A percentile compares a stretch with the other conserved stretches of the same genome.
Conservation (phyloP, 2,329 filamentous ascomycete genomes). For the Penicillium sp. region DNA sequence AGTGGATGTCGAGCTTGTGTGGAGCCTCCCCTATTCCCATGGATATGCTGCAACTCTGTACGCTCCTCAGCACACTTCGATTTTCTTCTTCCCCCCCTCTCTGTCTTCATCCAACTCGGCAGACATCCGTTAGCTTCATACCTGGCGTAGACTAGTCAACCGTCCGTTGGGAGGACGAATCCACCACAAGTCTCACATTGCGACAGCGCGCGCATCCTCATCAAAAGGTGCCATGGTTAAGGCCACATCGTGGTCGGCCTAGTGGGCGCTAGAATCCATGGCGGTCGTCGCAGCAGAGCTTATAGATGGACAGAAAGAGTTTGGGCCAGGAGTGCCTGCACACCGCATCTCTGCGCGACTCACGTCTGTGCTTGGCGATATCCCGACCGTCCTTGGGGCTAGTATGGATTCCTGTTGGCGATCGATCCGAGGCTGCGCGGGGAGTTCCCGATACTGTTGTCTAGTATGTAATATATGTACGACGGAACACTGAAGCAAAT, state of each 20-base stretch:
- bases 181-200: constrained; percentile 10
- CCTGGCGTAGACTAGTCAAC: not conserved
- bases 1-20: constrained; percentile 22
- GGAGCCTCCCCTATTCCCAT: constrained; percentile 21
- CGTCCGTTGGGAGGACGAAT: not conserved
- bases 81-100: not conserved
- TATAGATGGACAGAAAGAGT: constrained; percentile 15
- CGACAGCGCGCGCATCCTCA: constrained; percentile 22
- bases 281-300: constrained; percentile 14
- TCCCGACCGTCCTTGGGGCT: too few relatives aligned
- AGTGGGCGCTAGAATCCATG: constrained; percentile 23
- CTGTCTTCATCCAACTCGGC: not conserved
- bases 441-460: too few relatives aligned
- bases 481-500: too few relatives aligned
- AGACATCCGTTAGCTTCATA: constrained; percentile 1
- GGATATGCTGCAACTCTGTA: constrained; percentile 11
- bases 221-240: constrained; percentile 27
- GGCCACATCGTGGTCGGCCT: constrained; percentile 10
- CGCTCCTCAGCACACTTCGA: not conserved
- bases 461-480: too few relatives aligned
- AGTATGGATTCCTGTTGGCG: too few relatives aligned
- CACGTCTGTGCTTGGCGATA: constrained; percentile 6
- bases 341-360: constrained; percentile 19
- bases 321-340: constrained; percentile 10
- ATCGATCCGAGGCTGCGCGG: too few relatives aligned